Conservation (phyloP, 192 early-diverging fungal genomes). For the Backusella sp. region DNA sequence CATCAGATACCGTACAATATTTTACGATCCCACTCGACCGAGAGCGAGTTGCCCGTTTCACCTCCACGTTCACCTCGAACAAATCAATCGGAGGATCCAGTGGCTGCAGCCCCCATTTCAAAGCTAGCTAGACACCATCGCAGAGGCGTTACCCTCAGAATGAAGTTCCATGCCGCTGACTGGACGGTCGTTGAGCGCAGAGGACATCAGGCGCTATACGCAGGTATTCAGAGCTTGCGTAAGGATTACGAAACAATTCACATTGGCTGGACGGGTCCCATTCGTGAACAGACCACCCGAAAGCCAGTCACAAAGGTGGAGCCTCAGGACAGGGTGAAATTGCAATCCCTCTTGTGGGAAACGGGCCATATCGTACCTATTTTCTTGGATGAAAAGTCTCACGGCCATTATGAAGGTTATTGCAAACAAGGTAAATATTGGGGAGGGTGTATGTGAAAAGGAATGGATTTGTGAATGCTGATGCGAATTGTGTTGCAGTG, state of each 20-base stretch:
- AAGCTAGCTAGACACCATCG: slow-evolving; percentile 29
- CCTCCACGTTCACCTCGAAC: neutral
- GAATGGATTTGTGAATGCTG: no score
- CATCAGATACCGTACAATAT: slow-evolving; percentile 57
- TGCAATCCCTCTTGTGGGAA: slow-evolving; percentile 59
- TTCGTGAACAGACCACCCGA: slow-evolving; percentile 44
- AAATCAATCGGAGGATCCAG: slow-evolving; percentile 11
- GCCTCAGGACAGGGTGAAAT: slow-evolving; percentile 54
- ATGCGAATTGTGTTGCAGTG: slow-evolving; percentile 41
- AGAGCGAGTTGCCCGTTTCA: slow-evolving; percentile 15
- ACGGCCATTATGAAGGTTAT: slow-evolving; percentile 95
- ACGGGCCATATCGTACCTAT: slow-evolving; percentile 73
- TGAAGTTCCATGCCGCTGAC: slow-evolving; percentile 32
- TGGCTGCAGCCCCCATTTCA: slow-evolving; percentile 25
- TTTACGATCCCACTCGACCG: slow-evolving; percentile 6
- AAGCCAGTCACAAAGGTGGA: slow-evolving; percentile 46
- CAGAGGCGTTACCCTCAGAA: slow-evolving; percentile 16
- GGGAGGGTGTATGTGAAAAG: no score
- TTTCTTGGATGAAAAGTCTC: slow-evolving; percentile 75
- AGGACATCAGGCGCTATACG: slow-evolving; percentile 89
- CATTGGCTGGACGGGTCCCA: slow-evolving; percentile 75
- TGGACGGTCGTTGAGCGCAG: slow-evolving; percentile 51
- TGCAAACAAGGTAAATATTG: slow-evolving; percentile 78
- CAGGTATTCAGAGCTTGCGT: slow-evolving; percentile 76
- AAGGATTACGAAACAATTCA: slow-evolving; percentile 62